Conservation (phyloP, 768 basidiomycete species). For the Cystofilobasidium macerans region DNA sequence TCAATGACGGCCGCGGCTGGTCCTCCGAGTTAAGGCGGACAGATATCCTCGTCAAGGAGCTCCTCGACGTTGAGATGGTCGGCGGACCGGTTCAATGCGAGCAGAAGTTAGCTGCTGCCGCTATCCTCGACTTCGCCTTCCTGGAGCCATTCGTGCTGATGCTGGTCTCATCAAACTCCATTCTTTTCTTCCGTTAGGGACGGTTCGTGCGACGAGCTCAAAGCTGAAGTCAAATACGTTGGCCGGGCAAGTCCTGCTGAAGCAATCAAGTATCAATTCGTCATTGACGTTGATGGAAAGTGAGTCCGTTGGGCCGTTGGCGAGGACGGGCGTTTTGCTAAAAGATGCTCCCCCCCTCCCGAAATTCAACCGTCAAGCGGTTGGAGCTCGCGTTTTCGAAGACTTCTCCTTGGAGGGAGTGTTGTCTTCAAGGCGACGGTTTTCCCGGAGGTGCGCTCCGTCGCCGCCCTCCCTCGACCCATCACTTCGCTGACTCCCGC, state of each 20-base stretch:
- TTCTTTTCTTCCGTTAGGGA: neutral
- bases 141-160: neutral
- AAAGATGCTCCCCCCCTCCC: neutral
- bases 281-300: constrained; percentile 22
- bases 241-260: neutral
- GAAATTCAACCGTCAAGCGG: neutral
- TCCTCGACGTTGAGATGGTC: constrained; percentile 19
- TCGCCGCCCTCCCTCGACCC: neutral
- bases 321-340: neutral
- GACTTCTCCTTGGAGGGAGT: constrained; percentile 9
- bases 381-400: constrained; percentile 19
- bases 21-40: neutral
- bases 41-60: neutral
- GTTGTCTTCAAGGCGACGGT: constrained; percentile 21
- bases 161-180: neutral
- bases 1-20: neutral
- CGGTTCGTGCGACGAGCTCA: constrained; percentile 20
- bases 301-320: too few species aligned
- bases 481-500: too few species aligned
- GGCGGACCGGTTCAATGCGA: constrained; percentile 19
- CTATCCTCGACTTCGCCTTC: neutral
- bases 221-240: constrained; percentile 7
- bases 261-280: constrained; percentile 5
- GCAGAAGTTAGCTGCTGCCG: constrained; percentile 7
- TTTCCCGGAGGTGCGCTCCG: constrained; percentile 11